Evolutionary conservation across 768 basidiomycete genomes (phyloP), one percentile per base, ranked within the genome.

Genomic region (Tulasnella sp.): DNA sequence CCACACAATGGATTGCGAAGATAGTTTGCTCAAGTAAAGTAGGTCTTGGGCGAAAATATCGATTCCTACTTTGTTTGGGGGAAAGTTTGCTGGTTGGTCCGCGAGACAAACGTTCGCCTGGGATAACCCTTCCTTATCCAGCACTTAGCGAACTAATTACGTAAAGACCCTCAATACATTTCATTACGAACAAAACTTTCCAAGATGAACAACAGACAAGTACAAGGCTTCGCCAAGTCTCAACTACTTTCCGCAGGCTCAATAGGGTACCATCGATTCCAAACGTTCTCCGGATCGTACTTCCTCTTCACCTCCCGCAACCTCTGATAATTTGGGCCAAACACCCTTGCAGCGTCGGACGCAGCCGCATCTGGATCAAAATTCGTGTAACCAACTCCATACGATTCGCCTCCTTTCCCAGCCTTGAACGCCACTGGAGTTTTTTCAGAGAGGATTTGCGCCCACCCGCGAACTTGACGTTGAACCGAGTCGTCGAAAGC

Each of bases 201-300:
- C n/a, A n/a, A n/a, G n/a, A n/a, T n/a, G n/a, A n/a, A n/a, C n/a
- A n/a, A n/a, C n/a, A n/a, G n/a, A n/a, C n/a, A n/a, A n/a, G n/a
- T n/a, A n/a, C n/a, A n/a, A 18, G 16, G 16, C 46, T 46, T 46
- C 44, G 14, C 44, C 44, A 44, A 44, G 16, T 8, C 50, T 50
- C 54, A 54, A 54, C 7, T 14, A n/a, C 24, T 54, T 54, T 54
- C 46, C 74, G 78, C 78, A 41, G 81, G 81, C 42, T 72, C 42
- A 41, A 82, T 82, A 1, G 81, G 75, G 75, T 78, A 82, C 81
- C 81, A 82, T 46, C 78, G 78, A 77, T 81, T 54, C 81, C 81
- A 82, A 37, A 80, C 37, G n/a, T 81, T 69, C 14, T 77, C 69
- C 24, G 81, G 81, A 46, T 82, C 81, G 73, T 81, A 81, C 60